Percentiles rank a stretch among this genome's conserved stretches.
Conservation (phyloP, 306 rosid species). For the Mucuna pruriens region DNA sequence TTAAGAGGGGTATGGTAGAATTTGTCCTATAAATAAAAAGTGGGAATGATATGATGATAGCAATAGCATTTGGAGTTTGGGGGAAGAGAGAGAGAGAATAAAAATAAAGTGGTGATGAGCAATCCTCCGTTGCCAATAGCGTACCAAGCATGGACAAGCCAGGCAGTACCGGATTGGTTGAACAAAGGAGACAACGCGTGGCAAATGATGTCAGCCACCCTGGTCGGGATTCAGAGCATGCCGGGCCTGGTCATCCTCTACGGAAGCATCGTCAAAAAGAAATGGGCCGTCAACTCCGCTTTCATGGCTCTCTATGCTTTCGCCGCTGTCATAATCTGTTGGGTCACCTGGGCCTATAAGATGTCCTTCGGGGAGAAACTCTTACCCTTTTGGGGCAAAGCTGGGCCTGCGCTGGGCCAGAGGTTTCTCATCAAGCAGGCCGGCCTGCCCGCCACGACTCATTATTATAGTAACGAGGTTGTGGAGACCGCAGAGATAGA, state of each 20-base stretch:
- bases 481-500: conserved; percentile 33
- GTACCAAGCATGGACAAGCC: conserved; percentile 41
- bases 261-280: conserved; percentile 67
- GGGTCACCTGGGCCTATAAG: conserved; percentile 61
- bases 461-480: neutral
- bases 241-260: conserved; percentile 68
- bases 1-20: too few relatives aligned
- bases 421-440: conserved; percentile 40
- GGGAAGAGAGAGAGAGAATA: too few relatives aligned
- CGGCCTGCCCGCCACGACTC: conserved; percentile 29
- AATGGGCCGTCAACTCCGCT: conserved; percentile 66
- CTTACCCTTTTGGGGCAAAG: conserved; percentile 57
- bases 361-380: conserved; percentile 58
- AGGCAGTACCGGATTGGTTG: conserved; percentile 57
- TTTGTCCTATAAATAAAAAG: too few relatives aligned
- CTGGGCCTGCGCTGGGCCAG: conserved; percentile 57
- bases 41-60: too few relatives aligned
- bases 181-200: conserved; percentile 80
- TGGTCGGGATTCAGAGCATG: conserved; percentile 67
- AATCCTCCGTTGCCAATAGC: conserved; percentile 45
- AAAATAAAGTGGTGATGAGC: conserved; percentile 18
- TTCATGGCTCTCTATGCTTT: conserved; percentile 67
- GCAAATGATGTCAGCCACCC: conserved; percentile 68
- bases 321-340: conserved; percentile 49
- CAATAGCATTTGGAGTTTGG: too few relatives aligned